Percentiles rank a stretch among this genome's conserved stretches.
phyloP scores from a whole-genome alignment of 2,329 filamentous ascomycete genomes.

The Cladosporium halotolerans region DNA sequence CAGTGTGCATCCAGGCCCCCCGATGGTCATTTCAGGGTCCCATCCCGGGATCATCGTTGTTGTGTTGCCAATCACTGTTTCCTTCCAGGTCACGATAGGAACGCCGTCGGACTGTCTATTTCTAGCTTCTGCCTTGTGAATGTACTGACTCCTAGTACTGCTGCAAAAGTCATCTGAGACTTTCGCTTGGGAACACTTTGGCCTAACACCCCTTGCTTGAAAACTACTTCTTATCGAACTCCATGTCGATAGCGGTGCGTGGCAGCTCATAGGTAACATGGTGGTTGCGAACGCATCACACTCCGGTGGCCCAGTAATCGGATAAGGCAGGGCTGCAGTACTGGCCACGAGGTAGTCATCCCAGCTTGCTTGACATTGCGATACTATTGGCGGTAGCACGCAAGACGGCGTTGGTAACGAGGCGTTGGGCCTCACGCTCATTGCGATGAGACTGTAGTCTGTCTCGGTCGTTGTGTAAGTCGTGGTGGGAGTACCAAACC shows the following conservation, averaged over 20 bases:
- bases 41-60: too few relatives aligned
- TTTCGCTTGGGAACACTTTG: not conserved
- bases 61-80: too few relatives aligned
- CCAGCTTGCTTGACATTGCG: slow-evolving; percentile 5
- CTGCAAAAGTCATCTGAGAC: not conserved
- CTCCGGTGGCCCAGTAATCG: not conserved
- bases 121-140: not conserved
- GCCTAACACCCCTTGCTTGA: not conserved
- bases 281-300: not conserved
- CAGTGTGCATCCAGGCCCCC: slow-evolving; percentile 13
- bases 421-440: too few relatives aligned
- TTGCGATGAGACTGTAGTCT: too few relatives aligned
- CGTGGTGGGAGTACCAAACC: not conserved
- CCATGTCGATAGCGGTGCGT: not conserved
- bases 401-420: not conserved
- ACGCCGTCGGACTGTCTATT: too few relatives aligned
- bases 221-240: not conserved
- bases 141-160: not conserved
- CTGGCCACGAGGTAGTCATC: not conserved
- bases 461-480: not conserved
- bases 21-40: not conserved
- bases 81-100: too few relatives aligned
- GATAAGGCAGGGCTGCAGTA: not conserved
- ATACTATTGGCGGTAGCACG: not conserved
- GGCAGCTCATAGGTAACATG: not conserved